Evolutionary conservation across 495 filamentous ascomycete genomes (phyloP).

Genomic region (Staphylotrichum longicolle): DNA sequence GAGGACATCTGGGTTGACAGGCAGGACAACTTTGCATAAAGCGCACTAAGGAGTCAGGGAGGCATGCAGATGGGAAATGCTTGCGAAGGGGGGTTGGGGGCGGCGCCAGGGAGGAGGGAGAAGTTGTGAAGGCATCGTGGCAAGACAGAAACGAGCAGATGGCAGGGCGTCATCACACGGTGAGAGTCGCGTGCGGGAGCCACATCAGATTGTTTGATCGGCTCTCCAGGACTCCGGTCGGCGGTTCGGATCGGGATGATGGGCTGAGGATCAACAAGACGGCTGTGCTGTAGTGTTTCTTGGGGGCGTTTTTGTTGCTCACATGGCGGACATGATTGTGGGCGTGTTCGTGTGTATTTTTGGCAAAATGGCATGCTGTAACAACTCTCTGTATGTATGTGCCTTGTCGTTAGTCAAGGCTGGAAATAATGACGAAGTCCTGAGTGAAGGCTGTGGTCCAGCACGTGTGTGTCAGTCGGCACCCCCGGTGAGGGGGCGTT

Average conservation of each 20-base stretch:
- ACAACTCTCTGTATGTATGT: conserved; percentile 2
- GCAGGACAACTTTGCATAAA: conserved; percentile 78
- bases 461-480: neutral
- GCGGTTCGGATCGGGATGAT: conserved; percentile 17
- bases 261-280: neutral
- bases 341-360: neutral
- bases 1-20: conserved; percentile 89
- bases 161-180: conserved; percentile 16
- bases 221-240: conserved; percentile 26
- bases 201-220: conserved; percentile 34
- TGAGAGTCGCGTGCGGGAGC: conserved; percentile 22
- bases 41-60: neutral
- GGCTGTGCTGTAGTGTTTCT: conserved; percentile 12
- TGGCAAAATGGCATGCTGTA: conserved; percentile 2
- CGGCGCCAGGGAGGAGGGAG: neutral
- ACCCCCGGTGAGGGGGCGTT: too few relatives aligned
- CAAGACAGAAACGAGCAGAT: conserved; percentile 6
- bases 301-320: conserved; percentile 14
- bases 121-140: neutral
- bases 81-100: neutral
- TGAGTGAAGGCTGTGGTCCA: neutral
- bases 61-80: conserved; percentile 2
- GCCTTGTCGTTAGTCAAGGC: conserved; percentile 1
- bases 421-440: conserved; percentile 1
- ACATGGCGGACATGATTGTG: neutral